A percentile compares a stretch with the other conserved stretches of the same genome.
These are phyloP conservation scores for Acer negundo DNA, from an alignment of 345 rosid species.

Conservation along the genomic window DNA sequence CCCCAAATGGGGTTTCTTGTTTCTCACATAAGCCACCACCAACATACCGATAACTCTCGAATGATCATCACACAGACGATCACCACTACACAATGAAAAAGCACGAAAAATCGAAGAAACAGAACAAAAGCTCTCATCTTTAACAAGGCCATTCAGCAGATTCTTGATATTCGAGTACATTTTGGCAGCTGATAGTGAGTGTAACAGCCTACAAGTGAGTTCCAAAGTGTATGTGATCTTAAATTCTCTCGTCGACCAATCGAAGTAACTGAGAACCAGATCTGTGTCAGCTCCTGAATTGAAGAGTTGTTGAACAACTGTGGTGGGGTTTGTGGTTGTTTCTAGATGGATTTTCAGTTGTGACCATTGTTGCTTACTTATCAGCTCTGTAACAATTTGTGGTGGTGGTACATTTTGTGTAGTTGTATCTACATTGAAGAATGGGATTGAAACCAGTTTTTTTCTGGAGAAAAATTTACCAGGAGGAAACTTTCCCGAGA, in stretches of 20 bases:
- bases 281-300: slow-evolving; percentile 54
- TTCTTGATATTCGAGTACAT: slow-evolving; percentile 58
- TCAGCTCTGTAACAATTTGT: slow-evolving; percentile 35
- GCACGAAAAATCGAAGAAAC: slow-evolving; percentile 64
- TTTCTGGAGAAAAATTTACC: slow-evolving; percentile 16
- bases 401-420: slow-evolving; percentile 9
- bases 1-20: slow-evolving; percentile 46
- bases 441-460: slow-evolving; percentile 20
- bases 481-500: slow-evolving; percentile 7
- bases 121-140: slow-evolving; percentile 28
- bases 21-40: slow-evolving; percentile 56
- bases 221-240: slow-evolving; percentile 41
- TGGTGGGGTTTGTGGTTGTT: slow-evolving; percentile 32
- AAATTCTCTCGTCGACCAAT: slow-evolving; percentile 55
- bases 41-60: slow-evolving; percentile 67
- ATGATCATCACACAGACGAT: slow-evolving; percentile 30
- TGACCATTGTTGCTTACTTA: slow-evolving; percentile 67
- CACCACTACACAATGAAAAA: slow-evolving; percentile 47
- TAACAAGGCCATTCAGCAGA: slow-evolving; percentile 59
- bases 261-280: slow-evolving; percentile 56
- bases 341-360: slow-evolving; percentile 40
- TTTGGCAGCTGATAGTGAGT: slow-evolving; percentile 50
- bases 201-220: slow-evolving; percentile 44
- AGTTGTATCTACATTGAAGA: slow-evolving; percentile 18
- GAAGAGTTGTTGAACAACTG: slow-evolving; percentile 45